Conservation (phyloP, 225 moss, liverwort and hornwort genomes). For the Bryoerythrophyllum caledonicum region DNA sequence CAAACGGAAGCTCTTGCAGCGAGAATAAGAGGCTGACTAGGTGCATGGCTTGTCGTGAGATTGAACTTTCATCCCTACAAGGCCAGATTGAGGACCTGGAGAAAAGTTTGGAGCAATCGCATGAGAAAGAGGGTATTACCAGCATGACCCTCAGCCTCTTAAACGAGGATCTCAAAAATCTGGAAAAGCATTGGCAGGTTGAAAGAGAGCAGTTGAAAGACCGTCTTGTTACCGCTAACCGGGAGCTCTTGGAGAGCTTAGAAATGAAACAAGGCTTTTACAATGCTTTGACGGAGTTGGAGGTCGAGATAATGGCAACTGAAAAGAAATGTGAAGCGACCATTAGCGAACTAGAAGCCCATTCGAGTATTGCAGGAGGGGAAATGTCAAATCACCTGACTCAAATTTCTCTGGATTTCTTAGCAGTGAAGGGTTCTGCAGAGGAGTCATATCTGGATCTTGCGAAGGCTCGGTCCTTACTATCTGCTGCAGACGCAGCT, state of each 20-base stretch:
- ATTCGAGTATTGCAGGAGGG: conserved; percentile 26
- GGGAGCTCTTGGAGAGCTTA: conserved; percentile 37
- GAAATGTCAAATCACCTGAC: conserved; percentile 35
- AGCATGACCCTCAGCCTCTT: conserved; percentile 17
- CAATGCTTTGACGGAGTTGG: conserved; percentile 20
- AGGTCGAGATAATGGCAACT: conserved; percentile 21
- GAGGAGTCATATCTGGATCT: too few relatives aligned
- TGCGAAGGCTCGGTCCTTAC: conserved; percentile 29
- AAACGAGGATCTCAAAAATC: conserved; percentile 35
- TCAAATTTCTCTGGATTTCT: conserved; percentile 31
- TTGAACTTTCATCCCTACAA: conserved; percentile 48
- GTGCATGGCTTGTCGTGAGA: conserved; percentile 60
- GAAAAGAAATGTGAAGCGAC: conserved; percentile 15
- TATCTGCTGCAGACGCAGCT: conserved; percentile 43
- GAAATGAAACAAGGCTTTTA: conserved; percentile 25
- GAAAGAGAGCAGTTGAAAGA: conserved; percentile 51
- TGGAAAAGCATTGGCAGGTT: conserved; percentile 44
- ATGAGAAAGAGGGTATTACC: conserved; percentile 33
- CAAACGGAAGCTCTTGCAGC: conserved; percentile 34
- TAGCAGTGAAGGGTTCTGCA: conserved; percentile 27
- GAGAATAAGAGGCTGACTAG: conserved; percentile 53
- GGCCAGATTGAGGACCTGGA: conserved; percentile 36
- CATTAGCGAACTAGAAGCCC: conserved; percentile 30
- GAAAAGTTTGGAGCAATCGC: conserved; percentile 36
- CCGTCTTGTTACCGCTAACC: conserved; percentile 20